A percentile compares a stretch with the other conserved stretches of the same genome.
Conservation (phyloP, 257 asterid genomes). For the Solanum neorickii region DNA sequence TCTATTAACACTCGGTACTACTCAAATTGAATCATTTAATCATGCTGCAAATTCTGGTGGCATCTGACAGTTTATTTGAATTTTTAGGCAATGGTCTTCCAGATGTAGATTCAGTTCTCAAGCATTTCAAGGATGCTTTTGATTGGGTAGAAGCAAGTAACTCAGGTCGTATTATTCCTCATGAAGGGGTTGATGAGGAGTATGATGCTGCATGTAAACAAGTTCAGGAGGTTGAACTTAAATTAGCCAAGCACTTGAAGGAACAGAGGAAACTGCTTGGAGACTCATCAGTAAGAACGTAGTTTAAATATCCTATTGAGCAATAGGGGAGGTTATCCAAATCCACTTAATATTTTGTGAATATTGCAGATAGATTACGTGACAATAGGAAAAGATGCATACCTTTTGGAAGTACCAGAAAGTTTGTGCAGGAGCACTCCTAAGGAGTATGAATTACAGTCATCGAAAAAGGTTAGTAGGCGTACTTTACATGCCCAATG, state of each 20-base stretch:
- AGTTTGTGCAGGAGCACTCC: slow-evolving; percentile 55
- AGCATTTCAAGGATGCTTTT: slow-evolving; percentile 77
- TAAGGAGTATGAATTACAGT: slow-evolving; percentile 67
- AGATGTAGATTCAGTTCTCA: slow-evolving; percentile 45
- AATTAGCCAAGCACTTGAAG: slow-evolving; percentile 60
- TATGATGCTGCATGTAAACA: slow-evolving; percentile 77
- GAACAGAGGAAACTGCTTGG: slow-evolving; percentile 70
- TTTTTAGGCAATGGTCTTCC: slow-evolving; percentile 62
- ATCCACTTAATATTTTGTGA: background rate
- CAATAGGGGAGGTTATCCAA: background rate
- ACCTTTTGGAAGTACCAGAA: slow-evolving; percentile 94
- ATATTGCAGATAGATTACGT: slow-evolving; percentile 58
- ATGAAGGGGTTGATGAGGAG: slow-evolving; percentile 83
- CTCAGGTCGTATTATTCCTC: slow-evolving; percentile 88
- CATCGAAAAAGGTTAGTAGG: slow-evolving; percentile 74
- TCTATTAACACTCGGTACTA: slow-evolving; percentile 60
- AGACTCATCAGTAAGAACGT: slow-evolving; percentile 68
- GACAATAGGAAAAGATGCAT: slow-evolving; percentile 73
- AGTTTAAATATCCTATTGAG: background rate
- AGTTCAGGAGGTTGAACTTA: slow-evolving; percentile 55
- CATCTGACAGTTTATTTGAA: slow-evolving; percentile 12
- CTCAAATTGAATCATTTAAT: background rate
- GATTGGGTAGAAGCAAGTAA: slow-evolving; percentile 93
- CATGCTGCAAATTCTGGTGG: slow-evolving; percentile 5
- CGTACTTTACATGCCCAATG: background rate